Percentiles rank a stretch among this genome's conserved stretches.
These are phyloP conservation scores for Lentinula boryana DNA, from an alignment of 768 basidiomycete species.

Conservation along the genomic window DNA sequence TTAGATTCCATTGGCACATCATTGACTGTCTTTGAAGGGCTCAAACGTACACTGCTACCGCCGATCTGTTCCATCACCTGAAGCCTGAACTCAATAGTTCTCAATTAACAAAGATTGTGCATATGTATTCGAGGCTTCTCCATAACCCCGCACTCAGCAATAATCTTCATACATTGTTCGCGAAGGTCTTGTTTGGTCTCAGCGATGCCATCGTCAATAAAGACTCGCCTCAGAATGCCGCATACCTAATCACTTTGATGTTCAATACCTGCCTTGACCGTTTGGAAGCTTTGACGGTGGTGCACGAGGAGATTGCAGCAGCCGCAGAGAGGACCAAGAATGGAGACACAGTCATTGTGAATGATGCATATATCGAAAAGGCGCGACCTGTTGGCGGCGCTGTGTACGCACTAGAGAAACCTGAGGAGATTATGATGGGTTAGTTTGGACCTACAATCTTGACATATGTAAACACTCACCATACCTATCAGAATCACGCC, in stretches of 20 bases:
- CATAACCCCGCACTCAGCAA: conserved; percentile 82
- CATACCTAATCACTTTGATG: conserved; percentile 64
- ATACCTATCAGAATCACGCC: conserved; percentile 64
- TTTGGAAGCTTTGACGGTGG: conserved; percentile 70
- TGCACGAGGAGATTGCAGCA: conserved; percentile 49
- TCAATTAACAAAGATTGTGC: conserved; percentile 74
- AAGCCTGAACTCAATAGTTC: conserved; percentile 71
- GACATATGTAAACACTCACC: background rate
- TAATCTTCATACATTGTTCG: conserved; percentile 83
- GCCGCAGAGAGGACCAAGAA: conserved; percentile 46
- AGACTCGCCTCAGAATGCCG: conserved; percentile 63
- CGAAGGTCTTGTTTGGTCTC: conserved; percentile 88
- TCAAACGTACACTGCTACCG: conserved; percentile 80
- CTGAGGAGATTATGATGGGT: conserved; percentile 81
- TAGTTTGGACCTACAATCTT: conserved; percentile 14
- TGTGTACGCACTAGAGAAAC: conserved; percentile 72
- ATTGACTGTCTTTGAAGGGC: conserved; percentile 37
- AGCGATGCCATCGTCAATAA: conserved; percentile 78
- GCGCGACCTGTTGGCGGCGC: conserved; percentile 77
- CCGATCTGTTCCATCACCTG: conserved; percentile 91
- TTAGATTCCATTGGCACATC: conserved; percentile 1
- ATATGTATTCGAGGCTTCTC: conserved; percentile 81
- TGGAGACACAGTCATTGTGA: conserved; percentile 27
- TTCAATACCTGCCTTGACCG: conserved; percentile 83
- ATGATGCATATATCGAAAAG: conserved; percentile 76